Percentiles rank a stretch among this genome's conserved stretches.
Conservation (phyloP, 2,329 filamentous ascomycete genomes). For the Fusarium begoniae region DNA sequence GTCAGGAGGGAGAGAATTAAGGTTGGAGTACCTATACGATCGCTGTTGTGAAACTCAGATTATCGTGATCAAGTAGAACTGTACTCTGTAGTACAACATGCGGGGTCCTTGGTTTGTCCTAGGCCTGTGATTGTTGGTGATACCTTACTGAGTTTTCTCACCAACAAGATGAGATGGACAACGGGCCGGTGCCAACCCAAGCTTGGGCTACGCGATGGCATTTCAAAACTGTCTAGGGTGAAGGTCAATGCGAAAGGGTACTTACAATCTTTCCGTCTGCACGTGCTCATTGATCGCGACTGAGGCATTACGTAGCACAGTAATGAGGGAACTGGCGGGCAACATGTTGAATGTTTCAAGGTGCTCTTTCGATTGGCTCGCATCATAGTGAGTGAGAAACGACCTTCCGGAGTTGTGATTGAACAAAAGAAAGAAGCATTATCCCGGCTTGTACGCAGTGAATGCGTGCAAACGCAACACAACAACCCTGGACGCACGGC, state of each 20-base stretch:
- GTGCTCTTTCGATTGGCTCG: conserved; percentile 34
- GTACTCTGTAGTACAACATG: not conserved
- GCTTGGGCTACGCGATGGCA: not conserved
- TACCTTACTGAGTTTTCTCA: not conserved
- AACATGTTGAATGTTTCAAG: conserved; percentile 22
- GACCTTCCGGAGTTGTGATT: conserved; percentile 40
- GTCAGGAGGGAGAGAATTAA: not conserved
- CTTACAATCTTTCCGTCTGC: not conserved
- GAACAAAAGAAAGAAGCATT: conserved; percentile 40
- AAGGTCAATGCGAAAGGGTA: not conserved
- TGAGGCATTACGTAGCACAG: conserved; percentile 1
- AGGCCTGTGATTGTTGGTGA: not conserved
- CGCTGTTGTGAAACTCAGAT: not conserved
- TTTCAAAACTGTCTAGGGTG: not conserved
- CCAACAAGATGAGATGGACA: not conserved
- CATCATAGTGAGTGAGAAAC: conserved; percentile 26
- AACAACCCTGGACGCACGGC: conserved; percentile 22
- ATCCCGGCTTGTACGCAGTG: conserved; percentile 37
- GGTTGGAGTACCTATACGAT: not conserved
- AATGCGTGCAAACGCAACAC: conserved; percentile 20
- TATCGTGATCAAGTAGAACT: not conserved
- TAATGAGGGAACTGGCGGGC: conserved; percentile 28
- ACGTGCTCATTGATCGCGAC: conserved; percentile 2
- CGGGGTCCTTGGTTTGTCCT: not conserved
- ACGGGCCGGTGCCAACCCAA: not conserved